phyloP scores from a whole-genome alignment of 441 rosid genomes.

The Daphne laureola region DNA sequence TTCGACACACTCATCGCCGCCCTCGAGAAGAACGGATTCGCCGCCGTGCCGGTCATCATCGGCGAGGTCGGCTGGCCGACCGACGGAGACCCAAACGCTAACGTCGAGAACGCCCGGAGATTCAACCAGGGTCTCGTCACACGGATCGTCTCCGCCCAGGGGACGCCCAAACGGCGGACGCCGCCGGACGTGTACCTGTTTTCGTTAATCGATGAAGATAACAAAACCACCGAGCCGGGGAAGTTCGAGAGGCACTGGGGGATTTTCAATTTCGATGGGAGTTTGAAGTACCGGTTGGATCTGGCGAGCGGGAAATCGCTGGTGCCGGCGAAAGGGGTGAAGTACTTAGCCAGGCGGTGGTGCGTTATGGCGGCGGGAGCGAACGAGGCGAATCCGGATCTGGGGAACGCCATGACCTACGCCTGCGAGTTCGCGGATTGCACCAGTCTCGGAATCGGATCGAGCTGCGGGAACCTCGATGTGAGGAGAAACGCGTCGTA shows the following conservation, averaged over 20 bases:
- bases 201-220: conserved; percentile 65
- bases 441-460: conserved; percentile 58
- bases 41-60: conserved; percentile 45
- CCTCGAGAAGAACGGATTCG: conserved; percentile 64
- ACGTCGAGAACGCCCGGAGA: conserved; percentile 36
- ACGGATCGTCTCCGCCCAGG: conserved; percentile 42
- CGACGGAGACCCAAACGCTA: conserved; percentile 63
- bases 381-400: conserved; percentile 13
- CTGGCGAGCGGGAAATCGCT: conserved; percentile 37
- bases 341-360: conserved; percentile 3
- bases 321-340: conserved; percentile 32
- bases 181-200: conserved; percentile 59
- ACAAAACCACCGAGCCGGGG: conserved; percentile 57
- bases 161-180: conserved; percentile 61
- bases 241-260: conserved; percentile 91
- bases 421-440: conserved; percentile 74
- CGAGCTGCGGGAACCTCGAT: conserved; percentile 48
- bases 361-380: conserved; percentile 1
- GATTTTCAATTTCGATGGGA: conserved; percentile 63
- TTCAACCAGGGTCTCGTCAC: conserved; percentile 73
- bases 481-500: conserved; percentile 56
- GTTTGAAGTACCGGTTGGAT: conserved; percentile 50
- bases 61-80: conserved; percentile 99
- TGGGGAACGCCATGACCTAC: conserved; percentile 27
- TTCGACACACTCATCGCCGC: conserved; percentile 77